Evolutionary conservation across 31 red algal genomes (phyloP), one percentile per base, ranked within the genome.

Genomic region (Asparagopsis taxiformis): DNA sequence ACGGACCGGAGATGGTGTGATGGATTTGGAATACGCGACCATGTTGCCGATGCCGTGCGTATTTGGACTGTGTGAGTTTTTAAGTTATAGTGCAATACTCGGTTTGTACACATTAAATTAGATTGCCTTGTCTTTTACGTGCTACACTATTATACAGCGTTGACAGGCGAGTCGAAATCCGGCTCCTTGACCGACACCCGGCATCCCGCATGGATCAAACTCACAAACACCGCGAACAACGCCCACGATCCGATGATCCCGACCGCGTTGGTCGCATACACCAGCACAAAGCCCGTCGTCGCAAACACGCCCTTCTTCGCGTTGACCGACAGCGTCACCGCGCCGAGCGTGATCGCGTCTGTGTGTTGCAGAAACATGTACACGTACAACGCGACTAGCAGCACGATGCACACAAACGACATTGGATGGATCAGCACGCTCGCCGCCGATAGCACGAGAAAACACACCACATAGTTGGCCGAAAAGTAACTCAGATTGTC

Each of bases 401-500:
- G 1, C 34, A 58, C 51, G 52, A 74, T 58, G 26, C 70, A 74
- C 13, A 74, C 32, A 59, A 74, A 74, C 50, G 70, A 74, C 32
- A 74, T 30, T 1, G 70, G 70, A 59, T 74, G 70, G 29, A 74
- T 43, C 13, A 74, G 70, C 17, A 74, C 54, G 34, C 70, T 74
- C 24, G 54, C 53, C 30, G 54, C 59, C 0, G 70, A 74, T 17
- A 74, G 17, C 16, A 59, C 33, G 49, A 74, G 34, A 32, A 74
- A 74, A 43, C 70, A 74, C 15, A 74, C 53, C n/a, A 74, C 34
- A 35, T 74, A 74, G 15, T 74, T 74, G 19, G 49, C 41, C 1
- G 70, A 74, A 59, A 74, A 74, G 70, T 74, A 74, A n/a, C 53
- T 74, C 53, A 74, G 20, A 35, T 77, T 65, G 50, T 77, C 73